These are phyloP conservation scores for Microbotryum lychnidis-dioicae DNA, from an alignment of 1,284 basidiomycete genomes.

Conservation along the genomic window DNA sequence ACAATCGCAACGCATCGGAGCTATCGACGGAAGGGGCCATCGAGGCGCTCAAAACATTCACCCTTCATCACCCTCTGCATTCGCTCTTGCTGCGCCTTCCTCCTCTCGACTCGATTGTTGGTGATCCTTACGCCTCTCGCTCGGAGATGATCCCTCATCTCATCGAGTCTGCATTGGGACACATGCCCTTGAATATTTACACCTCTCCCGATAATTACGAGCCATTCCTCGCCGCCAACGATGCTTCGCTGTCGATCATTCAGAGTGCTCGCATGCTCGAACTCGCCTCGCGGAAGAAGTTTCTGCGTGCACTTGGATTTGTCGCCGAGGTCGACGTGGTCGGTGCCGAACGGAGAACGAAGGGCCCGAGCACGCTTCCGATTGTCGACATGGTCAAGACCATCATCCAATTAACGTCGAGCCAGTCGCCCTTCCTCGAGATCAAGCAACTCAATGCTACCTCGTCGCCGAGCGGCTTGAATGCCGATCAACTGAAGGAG, in stretches of 20 bases:
- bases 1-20: conserved; percentile 20
- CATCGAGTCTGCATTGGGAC: conserved; percentile 32
- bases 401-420: conserved; percentile 26
- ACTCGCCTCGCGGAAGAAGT: conserved; percentile 22
- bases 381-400: conserved; percentile 22
- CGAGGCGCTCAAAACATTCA: conserved; percentile 17
- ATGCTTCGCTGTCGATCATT: conserved; percentile 27
- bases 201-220: conserved; percentile 21
- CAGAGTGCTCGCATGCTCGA: conserved; percentile 34
- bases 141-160: conserved; percentile 30
- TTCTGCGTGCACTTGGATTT: conserved; percentile 29
- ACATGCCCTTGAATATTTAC: conserved; percentile 30
- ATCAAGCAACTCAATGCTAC: conserved; percentile 2
- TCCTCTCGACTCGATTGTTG: conserved; percentile 29
- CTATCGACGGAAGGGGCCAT: conserved; percentile 14
- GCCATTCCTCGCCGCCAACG: conserved; percentile 30
- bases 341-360: conserved; percentile 11
- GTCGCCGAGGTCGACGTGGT: conserved; percentile 30
- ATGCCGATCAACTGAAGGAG: no score
- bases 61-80: conserved; percentile 23
- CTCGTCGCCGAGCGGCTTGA: not conserved
- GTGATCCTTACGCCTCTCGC: conserved; percentile 31
- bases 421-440: conserved; percentile 27
- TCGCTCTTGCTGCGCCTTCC: conserved; percentile 32
- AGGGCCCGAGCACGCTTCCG: conserved; percentile 1